These are phyloP conservation scores for Ashbya aceris DNA, from an alignment of 1,139 yeast species.

Conservation along the genomic window DNA sequence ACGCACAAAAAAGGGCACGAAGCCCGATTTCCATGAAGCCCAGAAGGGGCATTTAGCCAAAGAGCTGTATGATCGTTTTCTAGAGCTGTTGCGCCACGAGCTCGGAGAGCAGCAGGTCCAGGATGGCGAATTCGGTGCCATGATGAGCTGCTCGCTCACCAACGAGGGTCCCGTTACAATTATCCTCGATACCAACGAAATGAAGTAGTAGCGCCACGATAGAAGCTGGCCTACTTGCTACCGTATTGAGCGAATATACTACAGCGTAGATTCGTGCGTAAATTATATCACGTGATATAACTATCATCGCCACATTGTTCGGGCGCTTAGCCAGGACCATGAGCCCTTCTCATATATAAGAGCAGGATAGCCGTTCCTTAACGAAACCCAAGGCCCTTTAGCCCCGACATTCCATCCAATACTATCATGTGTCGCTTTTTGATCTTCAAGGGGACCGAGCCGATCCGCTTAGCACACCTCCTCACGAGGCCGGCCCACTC, in stretches of 20 bases:
- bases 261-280: no score
- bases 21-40: constrained; percentile 88
- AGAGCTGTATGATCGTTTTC: constrained; percentile 55
- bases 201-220: no score
- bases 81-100: constrained; percentile 40
- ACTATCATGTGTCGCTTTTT: constrained; percentile 29
- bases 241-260: no score
- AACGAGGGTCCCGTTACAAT: constrained; percentile 54
- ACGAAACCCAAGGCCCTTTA: no score
- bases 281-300: no score
- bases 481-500: constrained; percentile 95
- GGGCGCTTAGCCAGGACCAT: no score
- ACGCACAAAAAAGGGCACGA: constrained; percentile 75
- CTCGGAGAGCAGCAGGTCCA: constrained; percentile 57
- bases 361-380: no score
- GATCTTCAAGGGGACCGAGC: constrained; percentile 49
- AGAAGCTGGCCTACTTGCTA: no score
- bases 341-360: no score
- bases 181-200: constrained; percentile 30
- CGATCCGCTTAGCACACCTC: constrained; percentile 75
- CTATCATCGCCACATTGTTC: no score
- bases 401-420: no score
- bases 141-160: constrained; percentile 85
- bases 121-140: constrained; percentile 90
- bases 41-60: constrained; percentile 73